Percentiles rank a stretch among this genome's conserved stretches.
Conservation (phyloP, 306 rosid species). For the Medicago ruthenica region DNA sequence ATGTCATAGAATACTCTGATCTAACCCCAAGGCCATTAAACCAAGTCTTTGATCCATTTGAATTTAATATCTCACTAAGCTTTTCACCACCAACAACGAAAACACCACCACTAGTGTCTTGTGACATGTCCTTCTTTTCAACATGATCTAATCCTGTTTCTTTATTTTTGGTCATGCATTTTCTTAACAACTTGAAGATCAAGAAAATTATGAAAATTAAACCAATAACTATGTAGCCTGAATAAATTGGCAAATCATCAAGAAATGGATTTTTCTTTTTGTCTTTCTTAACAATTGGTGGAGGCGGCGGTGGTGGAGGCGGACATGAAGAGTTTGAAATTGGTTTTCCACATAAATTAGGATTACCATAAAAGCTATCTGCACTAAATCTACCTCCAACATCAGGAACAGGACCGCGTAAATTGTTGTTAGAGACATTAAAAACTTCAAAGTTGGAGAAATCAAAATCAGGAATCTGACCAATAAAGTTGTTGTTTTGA, state of each 20-base stretch:
- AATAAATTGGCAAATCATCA: constrained; percentile 43
- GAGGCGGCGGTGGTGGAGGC: constrained; percentile 40
- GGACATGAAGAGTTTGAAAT: constrained; percentile 44
- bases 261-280: constrained; percentile 9
- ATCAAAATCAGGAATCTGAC: constrained; percentile 58
- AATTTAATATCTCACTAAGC: constrained; percentile 45
- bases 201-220: constrained; percentile 46
- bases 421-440: constrained; percentile 66
- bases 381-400: constrained; percentile 47
- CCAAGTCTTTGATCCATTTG: constrained; percentile 47
- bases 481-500: constrained; percentile 56
- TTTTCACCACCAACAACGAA: constrained; percentile 4
- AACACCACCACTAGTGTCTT: constrained; percentile 26
- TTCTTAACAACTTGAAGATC: constrained; percentile 25
- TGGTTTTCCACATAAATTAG: constrained; percentile 69
- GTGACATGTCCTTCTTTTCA: constrained; percentile 37
- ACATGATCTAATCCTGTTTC: constrained; percentile 28
- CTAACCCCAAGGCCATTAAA: constrained; percentile 29
- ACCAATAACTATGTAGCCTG: constrained; percentile 58
- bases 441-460: constrained; percentile 56
- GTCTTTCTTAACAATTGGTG: constrained; percentile 17
- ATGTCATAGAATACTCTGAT: constrained; percentile 60
- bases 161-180: constrained; percentile 36
- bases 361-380: constrained; percentile 64
- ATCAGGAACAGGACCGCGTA: constrained; percentile 59